Percentiles rank a stretch among this genome's conserved stretches.
Conservation (phyloP, 345 rosid genomes). For the Aquilaria malaccensis region DNA sequence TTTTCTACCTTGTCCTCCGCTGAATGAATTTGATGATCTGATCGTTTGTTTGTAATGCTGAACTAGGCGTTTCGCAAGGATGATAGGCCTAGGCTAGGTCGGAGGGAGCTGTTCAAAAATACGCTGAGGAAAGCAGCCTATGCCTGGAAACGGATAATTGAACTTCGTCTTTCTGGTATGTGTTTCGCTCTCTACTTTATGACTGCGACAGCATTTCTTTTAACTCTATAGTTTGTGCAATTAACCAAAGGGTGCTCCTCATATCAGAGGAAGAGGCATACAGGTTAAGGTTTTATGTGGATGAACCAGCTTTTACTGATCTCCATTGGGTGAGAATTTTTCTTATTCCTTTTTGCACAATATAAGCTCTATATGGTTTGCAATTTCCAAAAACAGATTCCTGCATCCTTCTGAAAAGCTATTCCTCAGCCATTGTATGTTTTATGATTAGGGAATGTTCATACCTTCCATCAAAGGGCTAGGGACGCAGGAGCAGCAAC, state of each 20-base stretch:
- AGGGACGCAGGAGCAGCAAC: conserved; percentile 93
- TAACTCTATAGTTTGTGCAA: not conserved
- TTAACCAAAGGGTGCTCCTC: conserved; percentile 1
- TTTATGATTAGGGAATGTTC: conserved; percentile 77
- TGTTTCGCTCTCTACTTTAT: conserved; percentile 3
- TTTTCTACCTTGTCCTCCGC: not conserved
- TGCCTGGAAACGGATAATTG: conserved; percentile 81
- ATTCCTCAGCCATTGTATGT: not conserved
- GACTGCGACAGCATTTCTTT: not conserved
- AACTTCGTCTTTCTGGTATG: conserved; percentile 79
- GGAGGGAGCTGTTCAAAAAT: conserved; percentile 94
- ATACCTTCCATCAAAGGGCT: conserved; percentile 93
- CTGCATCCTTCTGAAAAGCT: too few relatives aligned
- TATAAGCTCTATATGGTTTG: not conserved
- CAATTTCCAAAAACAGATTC: not conserved
- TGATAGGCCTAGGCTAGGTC: conserved; percentile 48
- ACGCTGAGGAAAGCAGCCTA: conserved; percentile 78
- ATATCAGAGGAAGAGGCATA: conserved; percentile 84
- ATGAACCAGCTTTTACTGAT: conserved; percentile 84
- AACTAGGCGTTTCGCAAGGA: conserved; percentile 74
- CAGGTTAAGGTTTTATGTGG: conserved; percentile 58
- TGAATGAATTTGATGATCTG: not conserved
- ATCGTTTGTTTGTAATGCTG: not conserved
- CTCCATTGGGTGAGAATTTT: conserved; percentile 75
- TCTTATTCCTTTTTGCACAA: not conserved